Evolutionary conservation across 176 grass and related monocot genomes (phyloP).

Genomic region (Carex littledalei): DNA sequence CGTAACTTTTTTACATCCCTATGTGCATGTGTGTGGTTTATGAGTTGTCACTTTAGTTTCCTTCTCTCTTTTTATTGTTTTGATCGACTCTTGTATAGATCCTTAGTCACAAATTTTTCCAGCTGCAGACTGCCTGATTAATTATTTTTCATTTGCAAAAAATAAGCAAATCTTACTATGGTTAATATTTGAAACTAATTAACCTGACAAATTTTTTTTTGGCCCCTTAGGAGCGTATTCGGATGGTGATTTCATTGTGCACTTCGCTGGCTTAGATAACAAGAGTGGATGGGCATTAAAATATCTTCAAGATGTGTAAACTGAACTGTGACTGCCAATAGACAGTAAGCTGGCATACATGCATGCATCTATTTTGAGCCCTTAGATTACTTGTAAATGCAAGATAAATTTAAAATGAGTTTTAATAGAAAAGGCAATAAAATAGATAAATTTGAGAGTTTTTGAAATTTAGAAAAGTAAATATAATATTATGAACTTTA

Average conservation of each 20-base stretch:
- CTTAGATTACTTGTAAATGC: not conserved
- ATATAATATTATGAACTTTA: too few species aligned
- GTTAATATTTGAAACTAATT: not conserved
- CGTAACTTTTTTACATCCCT: too few species aligned
- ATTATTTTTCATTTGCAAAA: not conserved
- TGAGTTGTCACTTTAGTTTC: not conserved
- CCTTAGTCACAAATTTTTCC: not conserved
- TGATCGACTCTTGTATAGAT: not conserved
- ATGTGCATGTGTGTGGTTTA: not conserved
- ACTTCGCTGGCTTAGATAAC: conserved; percentile 88
- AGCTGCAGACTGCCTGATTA: not conserved
- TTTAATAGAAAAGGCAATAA: too few species aligned
- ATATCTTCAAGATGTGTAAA: conserved; percentile 39
- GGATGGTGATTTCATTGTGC: conserved; percentile 81
- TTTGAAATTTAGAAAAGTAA: too few species aligned
- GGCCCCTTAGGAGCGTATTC: conserved; percentile 59
- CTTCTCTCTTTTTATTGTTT: not conserved
- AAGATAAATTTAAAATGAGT: too few species aligned
- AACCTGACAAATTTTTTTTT: too few species aligned
- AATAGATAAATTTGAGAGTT: too few species aligned
- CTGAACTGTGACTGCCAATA: not conserved
- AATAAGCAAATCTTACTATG: not conserved
- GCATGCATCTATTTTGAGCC: not conserved
- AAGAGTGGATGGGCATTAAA: conserved; percentile 59
- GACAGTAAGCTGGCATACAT: not conserved